Evolutionary conservation across 2,329 filamentous ascomycete species (phyloP).

Genomic region (Hypoxylon sp.): DNA sequence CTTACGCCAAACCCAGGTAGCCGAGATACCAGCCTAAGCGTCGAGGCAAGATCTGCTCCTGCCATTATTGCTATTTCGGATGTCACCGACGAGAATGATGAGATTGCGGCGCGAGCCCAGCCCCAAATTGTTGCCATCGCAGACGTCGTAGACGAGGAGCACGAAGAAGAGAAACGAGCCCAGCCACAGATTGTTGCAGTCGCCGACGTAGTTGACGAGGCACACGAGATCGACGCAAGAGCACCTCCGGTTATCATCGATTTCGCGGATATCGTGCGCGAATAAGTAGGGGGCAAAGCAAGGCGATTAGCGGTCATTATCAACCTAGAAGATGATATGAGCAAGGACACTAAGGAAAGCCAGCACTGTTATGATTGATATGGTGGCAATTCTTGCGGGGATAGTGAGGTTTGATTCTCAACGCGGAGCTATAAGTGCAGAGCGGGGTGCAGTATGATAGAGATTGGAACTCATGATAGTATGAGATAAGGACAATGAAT

Average conservation of each 20-base stretch:
- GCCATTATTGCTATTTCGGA: slow-evolving; percentile 8
- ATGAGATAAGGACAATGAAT: not conserved
- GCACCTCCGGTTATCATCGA: slow-evolving; percentile 11
- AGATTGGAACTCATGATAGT: not conserved
- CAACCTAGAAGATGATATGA: too few relatives aligned
- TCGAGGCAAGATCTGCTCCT: slow-evolving; percentile 9
- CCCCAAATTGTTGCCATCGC: slow-evolving; percentile 8
- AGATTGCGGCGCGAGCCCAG: slow-evolving; percentile 1
- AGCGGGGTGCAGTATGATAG: not conserved
- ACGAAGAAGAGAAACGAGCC: slow-evolving; percentile 7
- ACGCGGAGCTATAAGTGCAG: not conserved
- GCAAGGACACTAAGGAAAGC: too few relatives aligned
- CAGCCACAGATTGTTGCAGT: slow-evolving; percentile 10
- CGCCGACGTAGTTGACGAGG: slow-evolving; percentile 3
- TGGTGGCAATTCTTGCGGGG: too few relatives aligned
- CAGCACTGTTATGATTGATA: too few relatives aligned
- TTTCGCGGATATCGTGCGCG: not conserved
- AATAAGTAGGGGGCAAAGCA: too few relatives aligned
- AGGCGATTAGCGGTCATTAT: too few relatives aligned
- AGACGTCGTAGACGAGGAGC: slow-evolving; percentile 4
- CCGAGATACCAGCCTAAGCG: slow-evolving; percentile 10
- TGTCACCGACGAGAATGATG: not conserved
- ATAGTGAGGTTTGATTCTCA: not conserved
- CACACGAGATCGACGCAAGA: slow-evolving; percentile 10
- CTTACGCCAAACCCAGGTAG: slow-evolving; percentile 6